phyloP scores from a whole-genome alignment of 805 yeast species.

The Wickerhamomyces alni region DNA sequence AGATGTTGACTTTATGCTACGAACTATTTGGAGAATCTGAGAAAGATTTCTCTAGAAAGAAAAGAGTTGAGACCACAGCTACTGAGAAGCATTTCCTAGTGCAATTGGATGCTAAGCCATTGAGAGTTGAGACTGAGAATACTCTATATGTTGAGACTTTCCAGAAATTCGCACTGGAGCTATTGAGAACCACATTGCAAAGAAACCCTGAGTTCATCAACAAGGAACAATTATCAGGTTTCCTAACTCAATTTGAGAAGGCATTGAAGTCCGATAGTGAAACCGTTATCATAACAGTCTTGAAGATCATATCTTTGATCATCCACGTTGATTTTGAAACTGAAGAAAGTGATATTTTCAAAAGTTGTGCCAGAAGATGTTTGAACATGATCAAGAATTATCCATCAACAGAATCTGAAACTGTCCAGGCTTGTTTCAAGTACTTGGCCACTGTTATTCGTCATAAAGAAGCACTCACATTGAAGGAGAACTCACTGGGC shows the following conservation, averaged over 20 bases:
- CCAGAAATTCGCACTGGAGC: conserved; percentile 71
- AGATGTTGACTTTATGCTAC: conserved; percentile 64
- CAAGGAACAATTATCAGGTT: conserved; percentile 57
- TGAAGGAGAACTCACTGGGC: conserved; percentile 68
- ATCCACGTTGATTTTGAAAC: conserved; percentile 59
- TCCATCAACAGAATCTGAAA: conserved; percentile 70
- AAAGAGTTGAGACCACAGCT: conserved; percentile 27
- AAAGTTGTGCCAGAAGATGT: conserved; percentile 53
- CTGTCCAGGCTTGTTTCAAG: conserved; percentile 75
- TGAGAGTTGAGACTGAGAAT: conserved; percentile 47
- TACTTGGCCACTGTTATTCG: conserved; percentile 69
- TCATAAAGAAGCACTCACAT: conserved; percentile 54
- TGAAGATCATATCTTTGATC: conserved; percentile 55
- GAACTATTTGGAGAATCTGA: conserved; percentile 59
- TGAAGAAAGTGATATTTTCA: conserved; percentile 39
- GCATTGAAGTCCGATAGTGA: conserved; percentile 66
- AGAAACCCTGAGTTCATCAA: conserved; percentile 56
- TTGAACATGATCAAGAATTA: conserved; percentile 63
- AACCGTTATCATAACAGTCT: conserved; percentile 62
- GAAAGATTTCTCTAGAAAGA: conserved; percentile 17
- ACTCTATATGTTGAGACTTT: conserved; percentile 54
- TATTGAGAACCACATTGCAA: conserved; percentile 64
- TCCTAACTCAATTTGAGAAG: conserved; percentile 64
- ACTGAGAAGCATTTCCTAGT: conserved; percentile 67
- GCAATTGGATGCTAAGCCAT: conserved; percentile 56